phyloP scores from a whole-genome alignment of 2,329 filamentous ascomycete genomes.

The Monilinia aucupariae region DNA sequence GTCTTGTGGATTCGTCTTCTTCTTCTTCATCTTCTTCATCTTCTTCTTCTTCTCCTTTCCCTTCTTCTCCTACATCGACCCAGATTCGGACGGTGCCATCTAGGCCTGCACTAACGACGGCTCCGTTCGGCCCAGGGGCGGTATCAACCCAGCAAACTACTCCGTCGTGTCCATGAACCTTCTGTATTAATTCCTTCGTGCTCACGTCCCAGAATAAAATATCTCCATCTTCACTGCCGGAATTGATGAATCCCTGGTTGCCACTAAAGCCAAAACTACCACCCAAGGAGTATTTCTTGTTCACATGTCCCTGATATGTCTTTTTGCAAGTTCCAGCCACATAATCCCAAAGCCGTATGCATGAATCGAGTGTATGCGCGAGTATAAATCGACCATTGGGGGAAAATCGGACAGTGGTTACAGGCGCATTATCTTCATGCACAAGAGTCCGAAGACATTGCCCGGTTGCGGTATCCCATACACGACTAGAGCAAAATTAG shows the following conservation, averaged over 20 bases:
- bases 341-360: conserved; percentile 91
- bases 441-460: conserved; percentile 93
- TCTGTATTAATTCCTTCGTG: conserved; percentile 76
- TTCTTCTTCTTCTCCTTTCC: no score
- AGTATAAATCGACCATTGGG: conserved; percentile 92
- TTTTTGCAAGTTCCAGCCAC: conserved; percentile 87
- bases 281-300: conserved; percentile 76
- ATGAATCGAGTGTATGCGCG: conserved; percentile 85
- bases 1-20: conserved; percentile 20
- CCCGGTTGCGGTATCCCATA: conserved; percentile 94
- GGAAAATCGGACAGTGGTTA: conserved; percentile 83
- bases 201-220: conserved; percentile 87
- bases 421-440: conserved; percentile 90
- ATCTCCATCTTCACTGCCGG: conserved; percentile 81
- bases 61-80: conserved; percentile 41
- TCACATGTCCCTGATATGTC: conserved; percentile 91
- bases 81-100: conserved; percentile 59
- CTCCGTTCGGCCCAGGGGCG: conserved; percentile 45
- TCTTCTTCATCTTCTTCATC: conserved; percentile 39
- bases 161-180: conserved; percentile 48
- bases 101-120: conserved; percentile 55
- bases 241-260: conserved; percentile 59
- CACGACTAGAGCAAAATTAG: conserved; percentile 49
- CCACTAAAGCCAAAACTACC: conserved; percentile 73
- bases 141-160: conserved; percentile 65